phyloP scores from a whole-genome alignment of 1,139 yeast species.

The Sugiyamaella neomexicana region DNA sequence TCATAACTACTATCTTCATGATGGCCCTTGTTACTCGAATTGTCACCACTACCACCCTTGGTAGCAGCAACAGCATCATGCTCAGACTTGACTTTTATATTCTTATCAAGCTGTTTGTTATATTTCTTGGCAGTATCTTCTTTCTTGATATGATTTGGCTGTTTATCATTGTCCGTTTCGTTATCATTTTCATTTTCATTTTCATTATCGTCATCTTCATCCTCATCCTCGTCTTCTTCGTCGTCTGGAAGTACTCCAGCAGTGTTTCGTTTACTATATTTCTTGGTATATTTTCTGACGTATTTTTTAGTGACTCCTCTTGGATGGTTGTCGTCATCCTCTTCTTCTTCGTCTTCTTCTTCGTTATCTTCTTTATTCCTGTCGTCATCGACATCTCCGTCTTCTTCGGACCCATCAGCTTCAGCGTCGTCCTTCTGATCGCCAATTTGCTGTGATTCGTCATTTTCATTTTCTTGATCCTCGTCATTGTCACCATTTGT shows the following conservation, averaged over 20 bases:
- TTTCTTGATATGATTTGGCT: conserved; percentile 49
- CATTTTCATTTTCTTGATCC: conserved; percentile 24
- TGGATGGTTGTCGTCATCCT: neutral
- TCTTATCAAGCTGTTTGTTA: conserved; percentile 32
- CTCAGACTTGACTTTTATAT: conserved; percentile 28
- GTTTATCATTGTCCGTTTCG: conserved; percentile 33
- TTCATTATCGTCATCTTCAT: conserved; percentile 33
- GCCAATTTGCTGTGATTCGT: conserved; percentile 3
- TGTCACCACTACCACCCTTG: conserved; percentile 32
- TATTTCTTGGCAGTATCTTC: conserved; percentile 30
- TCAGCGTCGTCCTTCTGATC: conserved; percentile 10
- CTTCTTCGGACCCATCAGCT: conserved; percentile 17
- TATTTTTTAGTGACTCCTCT: conserved; percentile 25
- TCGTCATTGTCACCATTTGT: conserved; percentile 19
- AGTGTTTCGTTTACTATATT: conserved; percentile 12
- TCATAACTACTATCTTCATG: conserved; percentile 33
- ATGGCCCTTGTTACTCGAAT: conserved; percentile 29
- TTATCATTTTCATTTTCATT: conserved; percentile 38
- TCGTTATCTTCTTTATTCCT: neutral
- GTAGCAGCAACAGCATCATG: conserved; percentile 35
- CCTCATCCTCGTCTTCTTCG: conserved; percentile 5
- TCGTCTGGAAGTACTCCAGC: neutral
- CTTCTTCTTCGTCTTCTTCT: neutral
- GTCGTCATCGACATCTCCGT: conserved; percentile 15
- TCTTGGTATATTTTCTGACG: conserved; percentile 26